phyloP scores from a whole-genome alignment of 2,329 filamentous ascomycete species.

The Albophoma yamanashiensis region DNA sequence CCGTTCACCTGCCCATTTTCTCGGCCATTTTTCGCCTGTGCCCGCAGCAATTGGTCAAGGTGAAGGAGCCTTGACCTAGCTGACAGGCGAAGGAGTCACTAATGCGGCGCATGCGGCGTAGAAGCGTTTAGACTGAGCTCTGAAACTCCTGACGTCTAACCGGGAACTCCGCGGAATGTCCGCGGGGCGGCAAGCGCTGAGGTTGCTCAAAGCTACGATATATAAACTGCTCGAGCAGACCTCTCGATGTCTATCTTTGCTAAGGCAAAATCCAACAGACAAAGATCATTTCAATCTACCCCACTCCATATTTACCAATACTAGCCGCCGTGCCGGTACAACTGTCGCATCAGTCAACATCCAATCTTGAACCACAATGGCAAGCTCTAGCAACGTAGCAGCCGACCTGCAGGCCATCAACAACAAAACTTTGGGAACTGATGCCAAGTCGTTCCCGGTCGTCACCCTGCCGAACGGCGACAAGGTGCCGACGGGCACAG shows the following conservation, averaged over 20 bases:
- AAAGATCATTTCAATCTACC: background rate
- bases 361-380: background rate
- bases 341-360: background rate
- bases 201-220: background rate
- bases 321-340: background rate
- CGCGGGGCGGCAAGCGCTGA: background rate
- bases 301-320: background rate
- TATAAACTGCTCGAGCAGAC: background rate
- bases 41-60: background rate
- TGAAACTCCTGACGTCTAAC: background rate
- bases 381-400: background rate
- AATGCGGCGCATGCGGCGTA: background rate
- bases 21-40: background rate
- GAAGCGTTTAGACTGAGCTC: background rate
- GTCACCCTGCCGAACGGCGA: conserved; percentile 6
- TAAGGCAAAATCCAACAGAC: background rate
- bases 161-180: background rate
- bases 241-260: background rate
- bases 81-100: background rate
- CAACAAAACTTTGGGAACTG: conserved; percentile 5
- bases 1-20: background rate
- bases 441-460: conserved; percentile 4
- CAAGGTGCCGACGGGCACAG: conserved; percentile 5
- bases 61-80: background rate
- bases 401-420: conserved; percentile 4